phyloP scores from a whole-genome alignment of 345 rosid genomes.

The Turritis glabra region DNA sequence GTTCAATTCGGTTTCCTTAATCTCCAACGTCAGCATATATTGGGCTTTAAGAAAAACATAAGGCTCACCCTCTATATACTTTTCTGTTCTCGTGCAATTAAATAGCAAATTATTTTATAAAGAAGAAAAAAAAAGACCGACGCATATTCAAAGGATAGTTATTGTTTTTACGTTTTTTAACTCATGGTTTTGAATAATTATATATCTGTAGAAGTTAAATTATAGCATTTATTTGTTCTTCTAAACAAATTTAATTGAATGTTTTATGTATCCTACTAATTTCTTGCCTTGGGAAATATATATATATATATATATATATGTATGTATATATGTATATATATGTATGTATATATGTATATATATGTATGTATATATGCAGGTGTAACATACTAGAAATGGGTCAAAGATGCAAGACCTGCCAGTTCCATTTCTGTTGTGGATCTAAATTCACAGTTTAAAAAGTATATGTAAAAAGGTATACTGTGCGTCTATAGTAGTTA shows the following conservation, averaged over 20 bases:
- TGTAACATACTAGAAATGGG: constrained; percentile 31
- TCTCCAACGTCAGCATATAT: not conserved
- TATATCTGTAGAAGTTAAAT: too few relatives aligned
- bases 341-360: not conserved
- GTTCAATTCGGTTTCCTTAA: not conserved
- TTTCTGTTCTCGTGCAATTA: not conserved
- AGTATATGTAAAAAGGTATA: constrained; percentile 18
- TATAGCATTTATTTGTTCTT: too few relatives aligned
- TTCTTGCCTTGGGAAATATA: not conserved
- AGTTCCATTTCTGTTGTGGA: constrained; percentile 30
- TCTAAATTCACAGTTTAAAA: constrained; percentile 16
- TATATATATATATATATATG: too few relatives aligned
- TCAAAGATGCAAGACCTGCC: constrained; percentile 9
- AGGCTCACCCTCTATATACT: not conserved
- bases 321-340: too few relatives aligned
- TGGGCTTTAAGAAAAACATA: not conserved
- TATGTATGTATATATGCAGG: not conserved
- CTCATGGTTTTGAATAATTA: too few relatives aligned
- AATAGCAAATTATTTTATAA: not conserved
- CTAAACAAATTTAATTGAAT: too few relatives aligned
- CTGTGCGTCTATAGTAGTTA: not conserved
- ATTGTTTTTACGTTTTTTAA: too few relatives aligned
- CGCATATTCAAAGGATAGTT: too few relatives aligned
- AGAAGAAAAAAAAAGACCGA: too few relatives aligned
- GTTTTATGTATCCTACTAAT: not conserved